Evolutionary conservation across 257 asterid genomes (phyloP), one percentile per base, ranked within the genome.

Genomic region (Fraxinus anomala): DNA sequence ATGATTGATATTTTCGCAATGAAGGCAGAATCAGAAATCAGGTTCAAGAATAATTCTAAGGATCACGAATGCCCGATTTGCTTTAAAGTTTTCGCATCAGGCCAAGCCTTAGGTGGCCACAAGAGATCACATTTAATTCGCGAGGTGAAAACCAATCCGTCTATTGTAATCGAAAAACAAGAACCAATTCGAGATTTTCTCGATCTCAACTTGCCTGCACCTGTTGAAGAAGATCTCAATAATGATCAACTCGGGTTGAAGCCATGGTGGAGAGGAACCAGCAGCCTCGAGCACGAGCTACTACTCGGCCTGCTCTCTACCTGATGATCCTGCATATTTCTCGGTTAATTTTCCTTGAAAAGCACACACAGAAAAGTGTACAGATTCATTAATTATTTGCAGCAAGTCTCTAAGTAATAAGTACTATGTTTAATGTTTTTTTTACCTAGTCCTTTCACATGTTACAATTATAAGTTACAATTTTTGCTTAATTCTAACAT

Each of bases 71-170:
- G 97, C 68, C 97, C 97, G 70, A 85, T 94, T 82, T 92, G 97
- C 86, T 85, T 84, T 85, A 92, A 83, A 79, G 85, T 85, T 80
- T 92, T 92, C 84, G 42, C 91, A 70, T 92, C 97, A 30, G 96
- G 97, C 3, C 97, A 92, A 82, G 97, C 97, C 9, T 85, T 94
- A 76, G 98, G 98, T 21, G 98, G 98, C 26, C 98, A 94, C 87
- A 94, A 91, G 85, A 86, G 97, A 80, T 89, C 97, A 56, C 98
- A 92, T 69, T 70, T 92, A 69, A 76, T 85, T 73, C 73, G 77
- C 24, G 90, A 85, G 75, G 77, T 85, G 3, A 86, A 86, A 77
- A 74, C 39, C 68, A 74, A 63, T 51, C 85, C 77, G 23, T 7
- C 77, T 14, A 40, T 63, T 40, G 73, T 28, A 12, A 65, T 70